Percentiles rank a stretch among this genome's conserved stretches.
phyloP scores from a whole-genome alignment of 805 yeast species.

The Cyberlindnera veronae region DNA sequence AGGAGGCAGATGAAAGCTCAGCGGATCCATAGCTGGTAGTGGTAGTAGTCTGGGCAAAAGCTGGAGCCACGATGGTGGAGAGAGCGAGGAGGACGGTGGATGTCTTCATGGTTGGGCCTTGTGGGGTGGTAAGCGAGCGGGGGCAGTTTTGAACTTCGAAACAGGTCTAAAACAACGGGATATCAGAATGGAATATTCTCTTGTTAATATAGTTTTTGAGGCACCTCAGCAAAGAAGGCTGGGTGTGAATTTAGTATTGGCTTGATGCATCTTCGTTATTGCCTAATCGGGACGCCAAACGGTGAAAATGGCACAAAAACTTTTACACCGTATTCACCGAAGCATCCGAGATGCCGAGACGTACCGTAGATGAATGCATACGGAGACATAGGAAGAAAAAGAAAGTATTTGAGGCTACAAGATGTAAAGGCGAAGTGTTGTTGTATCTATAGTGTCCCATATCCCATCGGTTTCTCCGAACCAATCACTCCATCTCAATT shows the following conservation, averaged over 20 bases:
- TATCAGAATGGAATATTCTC: neutral
- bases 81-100: neutral
- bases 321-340: too few relatives aligned
- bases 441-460: neutral
- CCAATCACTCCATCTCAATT: constrained; percentile 7
- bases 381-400: neutral
- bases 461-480: too few relatives aligned
- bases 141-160: too few relatives aligned
- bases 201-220: constrained; percentile 3
- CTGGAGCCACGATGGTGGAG: neutral
- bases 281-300: constrained; percentile 19
- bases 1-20: constrained; percentile 19
- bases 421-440: neutral
- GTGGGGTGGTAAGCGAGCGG: too few relatives aligned
- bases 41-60: constrained; percentile 12
- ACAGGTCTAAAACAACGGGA: too few relatives aligned
- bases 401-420: neutral
- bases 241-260: neutral
- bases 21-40: constrained; percentile 12
- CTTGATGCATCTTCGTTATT: constrained; percentile 6
- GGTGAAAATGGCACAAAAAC: constrained; percentile 7
- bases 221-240: constrained; percentile 1
- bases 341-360: too few relatives aligned
- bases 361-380: too few relatives aligned
- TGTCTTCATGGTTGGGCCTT: constrained; percentile 1